Evolutionary conservation across 1,139 yeast genomes (phyloP), one percentile per base, ranked within the genome.

Genomic region (Sugiyamaella neomexicana): DNA sequence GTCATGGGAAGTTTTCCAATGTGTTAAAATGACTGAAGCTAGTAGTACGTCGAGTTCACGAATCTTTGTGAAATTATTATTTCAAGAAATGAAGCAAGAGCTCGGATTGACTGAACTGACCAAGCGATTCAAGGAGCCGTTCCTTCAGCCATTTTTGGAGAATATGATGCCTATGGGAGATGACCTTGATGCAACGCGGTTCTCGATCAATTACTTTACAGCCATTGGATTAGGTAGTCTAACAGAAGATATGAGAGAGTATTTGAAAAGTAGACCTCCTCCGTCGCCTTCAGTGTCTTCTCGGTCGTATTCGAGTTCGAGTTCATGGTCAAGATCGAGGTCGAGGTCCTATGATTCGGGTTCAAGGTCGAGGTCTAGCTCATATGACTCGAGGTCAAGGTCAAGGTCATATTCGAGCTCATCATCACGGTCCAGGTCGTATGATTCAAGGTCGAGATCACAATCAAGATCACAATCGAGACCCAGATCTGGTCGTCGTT

Each of bases 141-240:
- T 66, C 41, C 64, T 86, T 29, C 5, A 66, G 82, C 55, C 63
- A 15, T 62, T 53, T 13, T 55, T 67, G 50, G 60, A 54, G 8
- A 62, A 65, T 13, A 57, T 74, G 72, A 83, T 74, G 74, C 86
- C 74, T 5, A 42, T 72, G 67, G 46, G 70, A 59, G 56, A 71
- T 59, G 65, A 73, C 63, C 75, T 81, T 37, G 74, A 72, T 50
- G 89, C 85, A n/a, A 76, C 83, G 55, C 72, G 95, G 56, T 93
- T 90, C 67, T 80, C 96, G 1, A 89, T 91, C 67, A 93, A 93
- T 66, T 93, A 79, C 68, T 93, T 91, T 71, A 91, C 98, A 0
- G 97, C 97, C 1, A 89, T 93, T 61, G 96, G 96, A 0, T 69
- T 91, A 53, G 98, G 98, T 48, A 78, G 80, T 1, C 68, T 93